These are phyloP conservation scores for Syncephalis fuscata DNA, from an alignment of 371 early-diverging fungal genomes.

Conservation along the genomic window DNA sequence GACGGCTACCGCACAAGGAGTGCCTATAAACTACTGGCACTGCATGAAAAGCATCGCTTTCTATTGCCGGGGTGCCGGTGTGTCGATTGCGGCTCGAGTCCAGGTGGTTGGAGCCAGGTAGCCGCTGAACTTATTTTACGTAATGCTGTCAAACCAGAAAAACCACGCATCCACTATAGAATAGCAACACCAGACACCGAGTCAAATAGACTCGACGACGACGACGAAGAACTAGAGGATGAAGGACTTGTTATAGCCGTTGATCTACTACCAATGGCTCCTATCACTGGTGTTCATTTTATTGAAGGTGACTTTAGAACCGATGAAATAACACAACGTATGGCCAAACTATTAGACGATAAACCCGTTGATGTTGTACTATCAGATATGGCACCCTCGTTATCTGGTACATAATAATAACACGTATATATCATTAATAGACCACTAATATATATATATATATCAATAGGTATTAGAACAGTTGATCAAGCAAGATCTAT, in stretches of 20 bases:
- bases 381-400: constrained; percentile 70
- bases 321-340: constrained; percentile 12
- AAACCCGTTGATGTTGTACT: constrained; percentile 36
- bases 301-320: constrained; percentile 48
- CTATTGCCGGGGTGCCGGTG: constrained; percentile 32
- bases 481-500: constrained; percentile 30
- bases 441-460: constrained; percentile 1
- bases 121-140: constrained; percentile 19
- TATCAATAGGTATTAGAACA: constrained; percentile 12
- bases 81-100: constrained; percentile 79
- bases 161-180: too few relatives aligned
- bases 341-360: constrained; percentile 18
- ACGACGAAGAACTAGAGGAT: not conserved
- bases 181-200: too few relatives aligned
- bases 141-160: too few relatives aligned
- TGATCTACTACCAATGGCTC: constrained; percentile 53
- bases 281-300: constrained; percentile 38
- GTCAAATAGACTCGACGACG: not conserved
- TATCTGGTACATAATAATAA: constrained; percentile 26
- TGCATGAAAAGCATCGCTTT: constrained; percentile 56
- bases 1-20: constrained; percentile 72
- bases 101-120: constrained; percentile 93
- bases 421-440: not conserved
- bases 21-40: constrained; percentile 72
- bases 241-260: constrained; percentile 36